phyloP scores from a whole-genome alignment of 2,329 filamentous ascomycete species.

The Phymatotrichopsis omnivora region DNA sequence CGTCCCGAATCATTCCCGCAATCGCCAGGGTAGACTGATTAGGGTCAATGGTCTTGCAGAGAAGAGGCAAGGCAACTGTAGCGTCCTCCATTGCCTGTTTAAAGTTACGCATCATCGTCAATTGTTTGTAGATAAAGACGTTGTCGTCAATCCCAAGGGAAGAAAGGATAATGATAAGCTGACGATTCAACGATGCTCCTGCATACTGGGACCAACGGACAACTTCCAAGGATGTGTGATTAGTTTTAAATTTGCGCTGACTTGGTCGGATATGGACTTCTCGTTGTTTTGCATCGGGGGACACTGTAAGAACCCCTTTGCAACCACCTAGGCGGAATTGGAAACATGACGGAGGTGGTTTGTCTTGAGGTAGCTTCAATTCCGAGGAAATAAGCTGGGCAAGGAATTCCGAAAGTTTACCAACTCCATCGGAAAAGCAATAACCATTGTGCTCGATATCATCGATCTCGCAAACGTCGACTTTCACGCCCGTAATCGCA shows the following conservation, averaged over 20 bases:
- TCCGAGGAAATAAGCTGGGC: slow-evolving; percentile 64
- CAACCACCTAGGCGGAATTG: slow-evolving; percentile 89
- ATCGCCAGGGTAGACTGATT: slow-evolving; percentile 69
- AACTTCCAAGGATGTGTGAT: slow-evolving; percentile 67
- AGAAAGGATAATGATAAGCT: slow-evolving; percentile 78
- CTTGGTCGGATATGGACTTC: slow-evolving; percentile 72
- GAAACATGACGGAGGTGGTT: slow-evolving; percentile 63
- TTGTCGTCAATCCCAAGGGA: slow-evolving; percentile 59
- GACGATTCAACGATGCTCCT: slow-evolving; percentile 73
- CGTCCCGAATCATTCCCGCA: slow-evolving; percentile 64
- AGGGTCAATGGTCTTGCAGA: slow-evolving; percentile 70
- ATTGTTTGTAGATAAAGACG: slow-evolving; percentile 58
- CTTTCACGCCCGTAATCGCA: slow-evolving; percentile 54
- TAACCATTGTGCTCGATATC: slow-evolving; percentile 61
- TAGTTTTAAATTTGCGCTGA: slow-evolving; percentile 74
- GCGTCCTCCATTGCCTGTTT: slow-evolving; percentile 59
- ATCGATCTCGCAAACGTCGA: slow-evolving; percentile 48
- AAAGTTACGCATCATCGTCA: slow-evolving; percentile 57
- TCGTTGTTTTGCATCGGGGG: slow-evolving; percentile 52
- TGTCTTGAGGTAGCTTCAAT: slow-evolving; percentile 43
- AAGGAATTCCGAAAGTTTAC: slow-evolving; percentile 74
- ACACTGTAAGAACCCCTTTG: slow-evolving; percentile 77
- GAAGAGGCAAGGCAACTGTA: slow-evolving; percentile 52
- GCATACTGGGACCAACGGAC: slow-evolving; percentile 70
- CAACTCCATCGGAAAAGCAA: slow-evolving; percentile 84